These are phyloP conservation scores for Gossypium stocksii DNA, from an alignment of 345 rosid species.

Conservation along the genomic window DNA sequence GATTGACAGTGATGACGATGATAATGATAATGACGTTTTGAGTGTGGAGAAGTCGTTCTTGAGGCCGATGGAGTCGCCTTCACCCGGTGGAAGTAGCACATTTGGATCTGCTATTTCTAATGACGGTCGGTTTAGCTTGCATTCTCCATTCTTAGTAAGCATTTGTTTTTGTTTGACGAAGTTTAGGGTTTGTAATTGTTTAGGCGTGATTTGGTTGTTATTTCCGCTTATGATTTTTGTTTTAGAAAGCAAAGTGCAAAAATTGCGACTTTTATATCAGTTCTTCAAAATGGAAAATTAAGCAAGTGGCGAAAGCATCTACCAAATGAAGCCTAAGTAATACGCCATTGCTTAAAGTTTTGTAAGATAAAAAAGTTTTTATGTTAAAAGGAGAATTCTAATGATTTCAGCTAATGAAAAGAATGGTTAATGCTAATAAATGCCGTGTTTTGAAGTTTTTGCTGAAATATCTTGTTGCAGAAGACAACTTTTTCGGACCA, in stretches of 20 bases:
- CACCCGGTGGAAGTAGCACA: conserved; percentile 74
- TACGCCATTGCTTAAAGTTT: background rate
- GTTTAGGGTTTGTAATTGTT: background rate
- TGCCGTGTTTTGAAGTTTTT: background rate
- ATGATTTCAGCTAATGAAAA: background rate
- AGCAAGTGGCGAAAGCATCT: background rate
- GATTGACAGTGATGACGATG: conserved; percentile 44
- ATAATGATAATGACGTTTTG: conserved; percentile 30
- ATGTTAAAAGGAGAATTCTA: background rate
- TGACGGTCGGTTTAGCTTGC: conserved; percentile 45
- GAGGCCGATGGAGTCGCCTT: conserved; percentile 56
- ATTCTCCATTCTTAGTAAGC: background rate
- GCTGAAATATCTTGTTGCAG: conserved; percentile 24
- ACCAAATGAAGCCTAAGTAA: no score
- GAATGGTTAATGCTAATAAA: background rate
- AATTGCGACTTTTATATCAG: background rate
- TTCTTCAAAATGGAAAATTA: background rate
- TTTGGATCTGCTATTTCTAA: conserved; percentile 66
- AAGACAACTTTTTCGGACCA: conserved; percentile 79
- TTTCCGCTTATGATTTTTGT: no score
- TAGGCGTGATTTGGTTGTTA: background rate
- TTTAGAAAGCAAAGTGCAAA: background rate
- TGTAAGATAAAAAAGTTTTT: background rate
- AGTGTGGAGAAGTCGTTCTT: conserved; percentile 49
- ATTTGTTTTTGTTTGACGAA: background rate